Evolutionary conservation across 306 rosid species (phyloP).

Genomic region (Citrullus amarus): DNA sequence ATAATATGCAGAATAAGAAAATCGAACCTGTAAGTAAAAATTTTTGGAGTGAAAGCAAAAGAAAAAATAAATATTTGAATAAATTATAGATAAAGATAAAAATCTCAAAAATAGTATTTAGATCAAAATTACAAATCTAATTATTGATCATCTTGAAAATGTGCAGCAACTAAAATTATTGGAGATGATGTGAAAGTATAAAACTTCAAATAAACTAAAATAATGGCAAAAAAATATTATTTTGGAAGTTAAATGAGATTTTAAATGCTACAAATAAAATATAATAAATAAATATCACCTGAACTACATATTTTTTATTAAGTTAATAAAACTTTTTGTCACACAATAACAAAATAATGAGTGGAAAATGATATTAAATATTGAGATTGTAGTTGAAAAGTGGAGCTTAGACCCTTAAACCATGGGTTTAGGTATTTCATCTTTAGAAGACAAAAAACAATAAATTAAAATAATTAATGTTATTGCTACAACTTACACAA

Average conservation of each 20-base stretch:
- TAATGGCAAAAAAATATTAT: no score
- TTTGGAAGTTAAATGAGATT: neutral
- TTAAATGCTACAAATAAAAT: neutral
- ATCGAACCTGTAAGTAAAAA: no score
- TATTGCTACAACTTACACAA: neutral
- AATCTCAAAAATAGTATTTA: no score
- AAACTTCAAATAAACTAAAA: no score
- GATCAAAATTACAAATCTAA: no score
- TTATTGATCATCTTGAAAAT: no score
- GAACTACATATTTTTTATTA: neutral
- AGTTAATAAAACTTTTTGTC: neutral
- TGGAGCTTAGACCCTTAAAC: neutral
- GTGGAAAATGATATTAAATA: neutral
- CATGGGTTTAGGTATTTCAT: neutral
- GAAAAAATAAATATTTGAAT: no score
- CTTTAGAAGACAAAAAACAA: neutral
- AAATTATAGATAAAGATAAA: no score
- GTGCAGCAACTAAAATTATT: no score
- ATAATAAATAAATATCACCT: neutral
- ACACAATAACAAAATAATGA: neutral
- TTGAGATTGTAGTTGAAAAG: neutral
- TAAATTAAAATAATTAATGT: neutral
- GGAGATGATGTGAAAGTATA: no score
- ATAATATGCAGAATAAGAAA: no score
- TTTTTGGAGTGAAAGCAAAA: no score